These are phyloP conservation scores for Fonsecaea erecta DNA, from an alignment of 2,329 filamentous ascomycete genomes.

Conservation along the genomic window DNA sequence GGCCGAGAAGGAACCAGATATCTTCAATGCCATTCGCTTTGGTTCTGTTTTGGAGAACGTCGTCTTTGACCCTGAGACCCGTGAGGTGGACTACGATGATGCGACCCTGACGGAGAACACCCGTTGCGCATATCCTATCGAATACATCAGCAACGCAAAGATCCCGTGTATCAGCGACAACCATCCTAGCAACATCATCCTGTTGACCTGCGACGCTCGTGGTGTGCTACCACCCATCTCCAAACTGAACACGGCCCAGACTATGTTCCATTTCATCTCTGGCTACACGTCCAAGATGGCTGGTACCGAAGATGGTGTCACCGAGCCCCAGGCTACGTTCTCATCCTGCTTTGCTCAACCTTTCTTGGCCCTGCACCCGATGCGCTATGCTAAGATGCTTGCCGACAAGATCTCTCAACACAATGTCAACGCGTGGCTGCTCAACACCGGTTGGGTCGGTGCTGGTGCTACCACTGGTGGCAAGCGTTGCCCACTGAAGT, in stretches of 20 bases:
- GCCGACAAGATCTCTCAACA: conserved; percentile 96
- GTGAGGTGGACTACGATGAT: conserved; percentile 95
- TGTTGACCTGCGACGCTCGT: conserved; percentile 96
- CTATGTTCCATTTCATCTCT: conserved; percentile 99
- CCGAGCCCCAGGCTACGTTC: conserved; percentile 97
- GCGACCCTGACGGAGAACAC: conserved; percentile 96
- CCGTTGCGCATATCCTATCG: conserved; percentile 96
- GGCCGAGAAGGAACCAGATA: conserved; percentile 98
- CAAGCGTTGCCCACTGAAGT: conserved; percentile 97
- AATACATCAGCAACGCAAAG: conserved; percentile 99
- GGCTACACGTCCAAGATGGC: conserved; percentile 99
- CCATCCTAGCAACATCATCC: conserved; percentile 96
- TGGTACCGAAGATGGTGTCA: conserved; percentile 94
- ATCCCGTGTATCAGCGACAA: conserved; percentile 87
- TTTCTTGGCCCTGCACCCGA: conserved; percentile 97
- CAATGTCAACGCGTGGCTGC: conserved; percentile 95
- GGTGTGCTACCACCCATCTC: conserved; percentile 97
- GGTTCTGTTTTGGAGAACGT: conserved; percentile 98
- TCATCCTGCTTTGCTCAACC: conserved; percentile 99
- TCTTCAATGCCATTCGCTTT: conserved; percentile 93
- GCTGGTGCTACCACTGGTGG: conserved; percentile 88
- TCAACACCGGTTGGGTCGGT: conserved; percentile 98
- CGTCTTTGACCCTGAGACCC: conserved; percentile 89
- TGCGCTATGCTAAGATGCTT: conserved; percentile 98
- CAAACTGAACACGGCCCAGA: conserved; percentile 91